phyloP scores from a whole-genome alignment of 2,329 filamentous ascomycete species.

The Cordyceps cateniannulata region DNA sequence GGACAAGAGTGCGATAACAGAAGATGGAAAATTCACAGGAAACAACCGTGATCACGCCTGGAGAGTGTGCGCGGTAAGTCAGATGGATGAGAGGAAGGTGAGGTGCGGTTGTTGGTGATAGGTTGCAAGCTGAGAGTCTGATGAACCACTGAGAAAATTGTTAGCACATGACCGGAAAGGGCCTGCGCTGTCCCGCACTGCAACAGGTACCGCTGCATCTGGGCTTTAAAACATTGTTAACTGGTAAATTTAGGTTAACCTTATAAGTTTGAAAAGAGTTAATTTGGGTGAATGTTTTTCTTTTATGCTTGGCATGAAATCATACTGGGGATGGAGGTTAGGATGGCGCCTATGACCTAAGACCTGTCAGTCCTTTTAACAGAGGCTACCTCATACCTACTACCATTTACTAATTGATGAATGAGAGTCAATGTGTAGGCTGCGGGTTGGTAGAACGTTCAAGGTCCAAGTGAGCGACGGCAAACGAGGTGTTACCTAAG shows the following conservation, averaged over 20 bases:
- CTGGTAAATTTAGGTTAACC: background rate
- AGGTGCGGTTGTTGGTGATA: background rate
- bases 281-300: background rate
- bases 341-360: too few relatives aligned
- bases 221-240: background rate
- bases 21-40: background rate
- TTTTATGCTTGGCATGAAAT: too few relatives aligned
- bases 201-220: constrained; percentile 8
- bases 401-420: too few relatives aligned
- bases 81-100: background rate
- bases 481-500: too few relatives aligned
- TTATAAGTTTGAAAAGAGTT: background rate
- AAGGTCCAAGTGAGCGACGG: too few relatives aligned
- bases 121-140: background rate
- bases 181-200: background rate
- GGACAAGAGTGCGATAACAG: background rate
- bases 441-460: too few relatives aligned
- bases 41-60: background rate
- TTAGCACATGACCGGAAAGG: constrained; percentile 2
- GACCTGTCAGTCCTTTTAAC: too few relatives aligned
- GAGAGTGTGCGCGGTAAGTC: background rate
- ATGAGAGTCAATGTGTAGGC: too few relatives aligned
- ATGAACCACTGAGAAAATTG: constrained; percentile 1
- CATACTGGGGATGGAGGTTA: too few relatives aligned
- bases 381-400: too few relatives aligned